phyloP scores from a whole-genome alignment of 1,284 basidiomycete genomes.

The Somion occarium region DNA sequence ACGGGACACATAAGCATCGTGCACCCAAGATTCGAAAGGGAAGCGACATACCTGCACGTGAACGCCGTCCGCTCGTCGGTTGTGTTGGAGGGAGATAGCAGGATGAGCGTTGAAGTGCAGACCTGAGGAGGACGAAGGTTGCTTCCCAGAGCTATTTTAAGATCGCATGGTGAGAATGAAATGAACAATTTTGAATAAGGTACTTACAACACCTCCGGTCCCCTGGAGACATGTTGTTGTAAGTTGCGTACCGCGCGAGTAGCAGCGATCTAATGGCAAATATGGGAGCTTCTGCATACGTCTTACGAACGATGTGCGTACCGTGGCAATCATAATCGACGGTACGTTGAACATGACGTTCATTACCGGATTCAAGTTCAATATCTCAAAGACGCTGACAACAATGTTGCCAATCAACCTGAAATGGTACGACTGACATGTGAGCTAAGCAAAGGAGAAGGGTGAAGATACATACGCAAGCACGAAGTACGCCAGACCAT shows the following conservation, averaged over 20 bases:
- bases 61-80: not conserved
- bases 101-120: not conserved
- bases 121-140: not conserved
- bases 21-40: not conserved
- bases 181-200: conserved; percentile 10
- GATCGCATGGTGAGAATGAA: not conserved
- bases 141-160: not conserved
- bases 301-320: conserved; percentile 25
- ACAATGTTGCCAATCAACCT: not conserved
- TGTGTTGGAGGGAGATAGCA: not conserved
- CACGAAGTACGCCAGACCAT: conserved; percentile 69
- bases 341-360: conserved; percentile 73
- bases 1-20: not conserved
- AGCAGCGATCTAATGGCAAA: conserved; percentile 41
- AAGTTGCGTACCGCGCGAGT: not conserved
- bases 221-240: not conserved
- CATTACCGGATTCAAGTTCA: conserved; percentile 70
- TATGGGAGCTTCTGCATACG: conserved; percentile 21
- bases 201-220: conserved; percentile 44
- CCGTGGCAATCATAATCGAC: conserved; percentile 62
- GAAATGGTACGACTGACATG: not conserved
- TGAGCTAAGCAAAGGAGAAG: conserved; percentile 63
- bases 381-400: conserved; percentile 57
- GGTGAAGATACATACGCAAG: conserved; percentile 68
- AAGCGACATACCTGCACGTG: not conserved